A percentile compares a stretch with the other conserved stretches of the same genome.
Conservation (phyloP, 2,329 filamentous ascomycete genomes). For the Colletotrichum orchidophilum region DNA sequence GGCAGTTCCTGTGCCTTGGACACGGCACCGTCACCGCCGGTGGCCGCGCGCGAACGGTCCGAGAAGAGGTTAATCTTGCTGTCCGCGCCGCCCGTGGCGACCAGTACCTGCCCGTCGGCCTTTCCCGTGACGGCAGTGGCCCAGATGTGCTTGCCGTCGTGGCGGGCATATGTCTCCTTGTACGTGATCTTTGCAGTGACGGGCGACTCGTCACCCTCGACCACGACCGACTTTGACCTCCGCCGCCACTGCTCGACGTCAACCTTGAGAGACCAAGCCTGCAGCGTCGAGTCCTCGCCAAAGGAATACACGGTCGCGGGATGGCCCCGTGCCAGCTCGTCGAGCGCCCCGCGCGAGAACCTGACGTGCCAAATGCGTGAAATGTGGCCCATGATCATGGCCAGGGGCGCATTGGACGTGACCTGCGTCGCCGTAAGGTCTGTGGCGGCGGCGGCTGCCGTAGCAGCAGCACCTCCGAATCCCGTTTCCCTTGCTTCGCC, state of each 20-base stretch:
- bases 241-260: conserved; percentile 32
- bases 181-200: conserved; percentile 55
- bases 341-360: conserved; percentile 59
- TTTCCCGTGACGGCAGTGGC: conserved; percentile 61
- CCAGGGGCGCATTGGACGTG: conserved; percentile 59
- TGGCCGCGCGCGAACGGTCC: conserved; percentile 27
- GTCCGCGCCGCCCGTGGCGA: conserved; percentile 88
- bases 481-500: conserved; percentile 66
- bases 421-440: conserved; percentile 39
- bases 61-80: conserved; percentile 68
- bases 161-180: conserved; percentile 67
- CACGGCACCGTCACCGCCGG: too few species aligned
- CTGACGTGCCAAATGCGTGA: conserved; percentile 91
- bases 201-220: conserved; percentile 9
- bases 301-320: conserved; percentile 74
- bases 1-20: conserved; percentile 4
- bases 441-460: conserved; percentile 37
- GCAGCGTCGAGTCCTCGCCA: conserved; percentile 83
- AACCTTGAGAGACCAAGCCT: conserved; percentile 73
- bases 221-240: conserved; percentile 7
- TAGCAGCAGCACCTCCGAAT: conserved; percentile 56
- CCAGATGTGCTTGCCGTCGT: conserved; percentile 94
- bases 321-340: conserved; percentile 26
- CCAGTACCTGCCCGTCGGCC: conserved; percentile 46
- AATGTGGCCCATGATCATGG: conserved; percentile 83